Evolutionary conservation across 2,329 filamentous ascomycete genomes (phyloP).

Genomic region (Pyricularia sp.): DNA sequence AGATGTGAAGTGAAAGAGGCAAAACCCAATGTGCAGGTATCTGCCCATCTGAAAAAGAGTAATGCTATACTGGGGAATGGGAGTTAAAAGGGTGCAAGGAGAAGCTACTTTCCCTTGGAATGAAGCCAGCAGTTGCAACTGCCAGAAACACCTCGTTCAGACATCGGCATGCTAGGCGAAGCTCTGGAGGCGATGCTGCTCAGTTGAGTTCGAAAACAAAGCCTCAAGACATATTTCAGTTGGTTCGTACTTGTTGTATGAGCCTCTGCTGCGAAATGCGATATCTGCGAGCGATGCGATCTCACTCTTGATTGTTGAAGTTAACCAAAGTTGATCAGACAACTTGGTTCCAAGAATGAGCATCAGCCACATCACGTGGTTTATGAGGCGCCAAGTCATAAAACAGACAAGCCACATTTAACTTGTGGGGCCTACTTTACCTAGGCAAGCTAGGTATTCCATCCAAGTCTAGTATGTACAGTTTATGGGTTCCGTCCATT

Average conservation of each 20-base stretch:
- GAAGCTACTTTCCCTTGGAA: neutral
- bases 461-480: too few species aligned
- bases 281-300: neutral
- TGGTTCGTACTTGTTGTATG: neutral
- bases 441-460: too few species aligned
- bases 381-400: neutral
- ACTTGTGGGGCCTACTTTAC: too few species aligned
- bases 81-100: neutral
- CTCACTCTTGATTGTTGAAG: neutral
- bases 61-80: neutral
- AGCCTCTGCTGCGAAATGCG: neutral
- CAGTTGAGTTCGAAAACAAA: neutral
- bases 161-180: neutral
- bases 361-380: neutral
- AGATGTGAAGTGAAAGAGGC: neutral
- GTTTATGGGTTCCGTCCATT: neutral
- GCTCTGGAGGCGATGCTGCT: neutral
- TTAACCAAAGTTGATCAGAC: neutral
- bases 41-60: neutral
- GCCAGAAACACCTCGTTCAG: neutral
- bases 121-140: neutral
- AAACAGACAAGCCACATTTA: neutral
- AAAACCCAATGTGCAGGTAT: neutral
- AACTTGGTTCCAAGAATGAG: neutral
- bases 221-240: neutral